Base-by-base conservation (phyloP, 495 filamentous ascomycete species). In the Penicillium pancosmium region DNA sequence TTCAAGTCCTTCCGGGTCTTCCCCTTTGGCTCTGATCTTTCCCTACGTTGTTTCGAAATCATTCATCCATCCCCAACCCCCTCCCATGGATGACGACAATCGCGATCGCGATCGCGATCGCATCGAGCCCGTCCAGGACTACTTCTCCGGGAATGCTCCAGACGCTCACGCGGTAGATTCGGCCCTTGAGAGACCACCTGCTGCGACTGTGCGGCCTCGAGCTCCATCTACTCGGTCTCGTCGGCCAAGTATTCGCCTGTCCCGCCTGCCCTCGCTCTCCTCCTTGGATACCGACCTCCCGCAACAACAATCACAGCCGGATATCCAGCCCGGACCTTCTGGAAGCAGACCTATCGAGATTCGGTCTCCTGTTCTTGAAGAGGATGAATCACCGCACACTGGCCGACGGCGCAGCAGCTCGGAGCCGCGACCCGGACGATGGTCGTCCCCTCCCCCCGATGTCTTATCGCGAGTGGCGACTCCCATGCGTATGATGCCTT, bases 321-420 rank as follows among this genome's bases (percentile, higher is more conserved):
- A 47, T 27, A 46, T 10, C n/a, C 61, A 50, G 33, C 47, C 51
- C 51, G 43, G 48, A 8, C 36, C 56, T 5, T 33, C 54, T 16
- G 60, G 11, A 57, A 60, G 19, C 58, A 62, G 41, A 36, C 57
- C 9, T 51, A 62, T 8, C 11, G 46, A 48, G 4, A 50, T 66
- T 15, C 56, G 44, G 33, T 68, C 66, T 15, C 61, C 59, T 8
- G 62, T 59, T 1, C 50, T 50, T 21, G 67, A 71, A 36, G 73
- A 76, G 47, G 71, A 73, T 50, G 71, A 77, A 52, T 55, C 66
- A 19, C 60, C 64, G 61, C 62, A 72, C 31, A 65, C 57, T 15
- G 67, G 65, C 27, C 73, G 78, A 51, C 76, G 78, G 34, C 78
- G 78, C 62, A 80, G 78, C 62, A 78, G 47, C 49, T 80, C 78